Percentiles rank a stretch among this genome's conserved stretches.
These are phyloP conservation scores for Solioccasus polychromus DNA, from an alignment of 768 basidiomycete genomes.

Conservation along the genomic window DNA sequence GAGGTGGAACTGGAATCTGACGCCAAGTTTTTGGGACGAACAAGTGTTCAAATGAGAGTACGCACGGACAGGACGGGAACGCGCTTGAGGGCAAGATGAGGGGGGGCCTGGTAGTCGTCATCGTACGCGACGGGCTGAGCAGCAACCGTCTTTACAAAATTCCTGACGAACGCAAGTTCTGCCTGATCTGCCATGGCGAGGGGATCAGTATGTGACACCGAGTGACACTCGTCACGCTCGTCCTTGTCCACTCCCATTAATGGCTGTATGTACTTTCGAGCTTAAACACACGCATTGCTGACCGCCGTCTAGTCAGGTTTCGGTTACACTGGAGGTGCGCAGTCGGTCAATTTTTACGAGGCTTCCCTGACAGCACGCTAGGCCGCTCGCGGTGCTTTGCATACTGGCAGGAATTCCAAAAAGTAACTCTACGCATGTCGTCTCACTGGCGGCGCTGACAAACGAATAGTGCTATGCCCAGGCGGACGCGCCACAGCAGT, in stretches of 20 bases:
- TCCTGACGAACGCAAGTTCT: slow-evolving; percentile 62
- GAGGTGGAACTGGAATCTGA: slow-evolving; percentile 59
- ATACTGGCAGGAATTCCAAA: slow-evolving; percentile 90
- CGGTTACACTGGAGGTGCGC: slow-evolving; percentile 58
- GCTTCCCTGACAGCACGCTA: slow-evolving; percentile 29
- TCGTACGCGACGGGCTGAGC: slow-evolving; percentile 64
- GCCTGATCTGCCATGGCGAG: slow-evolving; percentile 60
- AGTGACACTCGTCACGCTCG: slow-evolving; percentile 25
- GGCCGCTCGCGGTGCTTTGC: slow-evolving; percentile 85
- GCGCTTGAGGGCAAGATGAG: slow-evolving; percentile 60
- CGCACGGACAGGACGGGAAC: slow-evolving; percentile 69
- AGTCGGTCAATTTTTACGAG: background rate
- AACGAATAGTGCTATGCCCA: slow-evolving; percentile 74
- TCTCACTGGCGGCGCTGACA: slow-evolving; percentile 9
- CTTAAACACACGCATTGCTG: slow-evolving; percentile 4
- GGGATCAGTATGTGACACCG: too few species aligned
- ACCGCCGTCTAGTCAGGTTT: slow-evolving; percentile 54
- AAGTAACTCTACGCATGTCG: slow-evolving; percentile 36
- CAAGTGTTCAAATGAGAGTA: background rate
- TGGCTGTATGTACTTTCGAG: slow-evolving; percentile 36
- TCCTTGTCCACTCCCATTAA: slow-evolving; percentile 18
- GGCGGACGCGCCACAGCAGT: slow-evolving; percentile 72
- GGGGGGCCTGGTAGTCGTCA: slow-evolving; percentile 77
- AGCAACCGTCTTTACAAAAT: slow-evolving; percentile 60
- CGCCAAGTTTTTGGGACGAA: slow-evolving; percentile 7